These are phyloP conservation scores for Amanita polypyramis DNA, from an alignment of 768 basidiomycete species.

Conservation along the genomic window DNA sequence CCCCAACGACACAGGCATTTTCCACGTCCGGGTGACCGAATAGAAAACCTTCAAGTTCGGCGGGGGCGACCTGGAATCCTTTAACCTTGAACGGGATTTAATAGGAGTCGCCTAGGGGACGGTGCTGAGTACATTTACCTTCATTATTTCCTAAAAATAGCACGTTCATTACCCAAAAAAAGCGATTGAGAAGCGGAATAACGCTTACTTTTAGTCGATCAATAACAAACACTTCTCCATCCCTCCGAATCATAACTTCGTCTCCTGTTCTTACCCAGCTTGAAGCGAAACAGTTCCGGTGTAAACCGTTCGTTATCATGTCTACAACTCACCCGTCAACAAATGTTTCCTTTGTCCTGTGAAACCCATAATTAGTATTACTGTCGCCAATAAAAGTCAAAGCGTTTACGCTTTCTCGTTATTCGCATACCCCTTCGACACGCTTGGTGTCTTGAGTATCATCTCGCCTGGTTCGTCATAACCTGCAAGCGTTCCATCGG, in stretches of 20 bases:
- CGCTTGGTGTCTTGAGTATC: conserved; percentile 40
- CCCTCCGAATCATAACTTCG: conserved; percentile 42
- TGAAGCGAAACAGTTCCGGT: neutral
- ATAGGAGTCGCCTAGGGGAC: neutral
- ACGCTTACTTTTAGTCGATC: conserved; percentile 50
- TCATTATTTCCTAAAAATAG: conserved; percentile 32
- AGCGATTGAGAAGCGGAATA: neutral
- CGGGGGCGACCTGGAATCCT: conserved; percentile 69
- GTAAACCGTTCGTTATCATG: neutral
- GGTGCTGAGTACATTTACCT: conserved; percentile 14
- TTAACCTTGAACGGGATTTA: conserved; percentile 29
- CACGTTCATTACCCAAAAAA: neutral
- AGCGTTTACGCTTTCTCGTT: conserved; percentile 50
- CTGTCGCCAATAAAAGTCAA: neutral
- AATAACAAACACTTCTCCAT: conserved; percentile 47
- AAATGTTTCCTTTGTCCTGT: conserved; percentile 60
- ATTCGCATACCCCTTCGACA: conserved; percentile 46
- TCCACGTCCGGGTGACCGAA: conserved; percentile 48
- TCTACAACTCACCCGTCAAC: conserved; percentile 40
- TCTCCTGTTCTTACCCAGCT: conserved; percentile 68
- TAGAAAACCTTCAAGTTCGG: conserved; percentile 61
- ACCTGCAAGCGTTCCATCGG: conserved; percentile 44
- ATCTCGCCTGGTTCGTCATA: conserved; percentile 55
- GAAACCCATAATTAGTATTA: neutral
- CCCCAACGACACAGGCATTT: conserved; percentile 53